Conservation (phyloP, 345 rosid genomes). For the Brassica nigra region DNA sequence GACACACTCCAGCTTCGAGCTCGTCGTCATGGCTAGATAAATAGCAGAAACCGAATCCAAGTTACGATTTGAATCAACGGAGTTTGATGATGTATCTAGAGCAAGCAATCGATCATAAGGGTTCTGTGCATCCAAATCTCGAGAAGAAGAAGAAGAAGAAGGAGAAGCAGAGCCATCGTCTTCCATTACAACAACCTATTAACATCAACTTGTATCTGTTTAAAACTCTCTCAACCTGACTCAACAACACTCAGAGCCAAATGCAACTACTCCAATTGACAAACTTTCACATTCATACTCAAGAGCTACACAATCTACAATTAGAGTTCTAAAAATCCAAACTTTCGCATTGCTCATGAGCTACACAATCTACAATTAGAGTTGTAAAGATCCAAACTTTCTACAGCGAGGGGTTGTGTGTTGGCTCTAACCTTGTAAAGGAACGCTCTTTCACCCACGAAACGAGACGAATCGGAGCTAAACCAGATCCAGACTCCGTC, state of each 20-base stretch:
- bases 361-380: not conserved
- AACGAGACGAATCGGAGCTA: constrained; percentile 1
- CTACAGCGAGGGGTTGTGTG: not conserved
- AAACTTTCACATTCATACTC: not conserved
- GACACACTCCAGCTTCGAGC: constrained; percentile 86
- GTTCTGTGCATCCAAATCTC: not conserved
- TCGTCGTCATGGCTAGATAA: constrained; percentile 95
- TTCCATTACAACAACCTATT: constrained; percentile 39
- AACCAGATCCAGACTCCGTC: constrained; percentile 19
- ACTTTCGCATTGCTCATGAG: not conserved
- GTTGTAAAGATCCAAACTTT: constrained; percentile 1
- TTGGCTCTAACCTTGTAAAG: not conserved
- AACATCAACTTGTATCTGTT: constrained; percentile 25
- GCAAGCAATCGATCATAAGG: constrained; percentile 4
- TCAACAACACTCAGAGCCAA: not conserved
- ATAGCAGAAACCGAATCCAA: constrained; percentile 83
- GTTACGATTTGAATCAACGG: constrained; percentile 37
- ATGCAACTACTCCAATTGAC: not conserved
- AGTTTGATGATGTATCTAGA: constrained; percentile 18
- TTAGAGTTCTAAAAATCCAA: not conserved
- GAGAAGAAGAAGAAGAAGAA: constrained; percentile 37
- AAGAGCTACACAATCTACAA: not conserved
- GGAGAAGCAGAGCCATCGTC: constrained; percentile 39
- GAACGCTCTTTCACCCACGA: constrained; percentile 14
- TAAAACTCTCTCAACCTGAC: not conserved